Base-by-base conservation (phyloP, 2,329 filamentous ascomycete genomes). In the Claviceps fusiformis region DNA sequence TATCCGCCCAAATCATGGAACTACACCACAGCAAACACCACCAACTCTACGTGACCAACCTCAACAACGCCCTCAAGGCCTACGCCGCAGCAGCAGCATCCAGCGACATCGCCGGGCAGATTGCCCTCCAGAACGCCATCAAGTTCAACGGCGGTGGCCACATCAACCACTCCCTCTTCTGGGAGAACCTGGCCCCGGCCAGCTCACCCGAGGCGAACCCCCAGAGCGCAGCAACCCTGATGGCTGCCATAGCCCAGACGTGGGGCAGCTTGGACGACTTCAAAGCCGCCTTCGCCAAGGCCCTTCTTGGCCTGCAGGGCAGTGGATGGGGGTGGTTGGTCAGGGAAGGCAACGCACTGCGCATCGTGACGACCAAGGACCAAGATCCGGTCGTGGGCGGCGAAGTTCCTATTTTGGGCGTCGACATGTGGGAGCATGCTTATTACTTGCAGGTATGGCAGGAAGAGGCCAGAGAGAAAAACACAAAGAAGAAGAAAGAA, bases 391-490 rank as follows among this genome's bases (percentile, higher is more conserved):
- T 89, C 5, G 78, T 85, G 13, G 62, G 74, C 17, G 77, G 79
- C 5, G 79, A 83, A 60, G 77, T 81, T n/a, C 85, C 85, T 9
- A 72, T 95, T 24, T 76, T 90, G 46, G 89, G 88, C 0, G 76
- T 95, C 2, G 89, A 95, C 67, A 92, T 95, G 81, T 95, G 89
- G 89, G 89, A 95, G 73, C 89, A 95, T 73, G 89, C 89, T 0
- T 95, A 95, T 67, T 95, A 95, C 66, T 72, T 95, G 19, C 88
- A 89, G 76, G 82, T 84, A 58, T n/a, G n/a, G n/a, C n/a, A n/a
- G n/a, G n/a, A n/a, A n/a, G n/a, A n/a, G n/a, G n/a, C n/a, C n/a
- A n/a, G n/a, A n/a, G n/a, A n/a, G n/a, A n/a, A n/a, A n/a, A n/a
- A n/a, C n/a, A n/a, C n/a, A n/a, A n/a, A n/a, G n/a, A 60, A 72